These are phyloP conservation scores for Chondrostereum purpureum DNA, from an alignment of 1,284 basidiomycete genomes.

Conservation along the genomic window DNA sequence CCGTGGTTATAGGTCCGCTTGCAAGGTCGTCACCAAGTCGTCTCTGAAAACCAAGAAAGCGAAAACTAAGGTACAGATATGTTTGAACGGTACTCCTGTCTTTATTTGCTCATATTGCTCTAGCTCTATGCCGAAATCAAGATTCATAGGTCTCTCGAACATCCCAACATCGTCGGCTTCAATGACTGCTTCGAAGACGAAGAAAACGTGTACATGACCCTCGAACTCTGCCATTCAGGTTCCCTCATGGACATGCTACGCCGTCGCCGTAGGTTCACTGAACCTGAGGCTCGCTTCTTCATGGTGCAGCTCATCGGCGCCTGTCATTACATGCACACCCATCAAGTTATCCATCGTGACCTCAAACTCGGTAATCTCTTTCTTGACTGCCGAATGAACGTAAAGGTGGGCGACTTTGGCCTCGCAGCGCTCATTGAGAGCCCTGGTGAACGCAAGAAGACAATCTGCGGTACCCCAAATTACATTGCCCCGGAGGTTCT, in stretches of 20 bases:
- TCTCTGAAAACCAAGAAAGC: conserved; percentile 87
- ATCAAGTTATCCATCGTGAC: conserved; percentile 95
- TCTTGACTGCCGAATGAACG: conserved; percentile 86
- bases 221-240: conserved; percentile 89
- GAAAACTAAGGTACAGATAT: conserved; percentile 72
- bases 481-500: conserved; percentile 98
- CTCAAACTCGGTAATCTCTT: conserved; percentile 96
- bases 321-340: conserved; percentile 93
- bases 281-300: conserved; percentile 90
- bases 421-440: conserved; percentile 95
- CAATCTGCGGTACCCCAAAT: conserved; percentile 97
- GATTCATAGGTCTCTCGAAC: conserved; percentile 87
- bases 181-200: conserved; percentile 94
- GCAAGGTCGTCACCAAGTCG: conserved; percentile 82
- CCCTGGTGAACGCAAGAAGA: conserved; percentile 96
- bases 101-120: conserved; percentile 2
- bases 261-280: conserved; percentile 81
- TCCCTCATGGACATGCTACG: conserved; percentile 90
- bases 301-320: conserved; percentile 94
- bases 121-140: conserved; percentile 97
- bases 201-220: conserved; percentile 94
- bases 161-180: conserved; percentile 92
- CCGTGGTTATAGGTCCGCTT: conserved; percentile 62
- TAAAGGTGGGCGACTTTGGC: conserved; percentile 98
- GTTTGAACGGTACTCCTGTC: too few species aligned